phyloP scores from a whole-genome alignment of 75 land plant species.

The Sequoiadendron giganteum region DNA sequence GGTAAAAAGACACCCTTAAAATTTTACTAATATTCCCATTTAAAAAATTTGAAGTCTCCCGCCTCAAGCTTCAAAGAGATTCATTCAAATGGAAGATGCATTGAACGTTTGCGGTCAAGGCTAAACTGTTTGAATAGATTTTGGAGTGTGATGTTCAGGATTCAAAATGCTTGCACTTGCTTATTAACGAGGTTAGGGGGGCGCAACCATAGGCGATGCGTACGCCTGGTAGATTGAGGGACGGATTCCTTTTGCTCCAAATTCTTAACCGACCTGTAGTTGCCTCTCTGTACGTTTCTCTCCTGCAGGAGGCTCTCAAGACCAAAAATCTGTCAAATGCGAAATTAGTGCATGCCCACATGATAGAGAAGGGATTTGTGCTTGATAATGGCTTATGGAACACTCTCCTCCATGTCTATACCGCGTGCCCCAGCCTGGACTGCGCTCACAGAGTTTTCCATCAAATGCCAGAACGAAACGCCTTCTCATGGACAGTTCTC shows the following conservation, averaged over 20 bases:
- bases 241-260: background rate
- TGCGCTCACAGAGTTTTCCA: conserved; percentile 42
- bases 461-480: conserved; percentile 45
- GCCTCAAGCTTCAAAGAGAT: no score
- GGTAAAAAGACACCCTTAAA: no score
- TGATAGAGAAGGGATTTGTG: background rate
- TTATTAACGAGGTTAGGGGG: no score
- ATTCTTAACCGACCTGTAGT: background rate
- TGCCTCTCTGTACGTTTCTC: background rate
- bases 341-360: background rate
- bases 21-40: no score
- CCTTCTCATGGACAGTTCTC: conserved; percentile 60
- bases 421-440: conserved; percentile 28
- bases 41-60: no score
- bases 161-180: no score
- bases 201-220: background rate
- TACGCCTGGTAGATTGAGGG: background rate
- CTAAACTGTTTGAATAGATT: no score
- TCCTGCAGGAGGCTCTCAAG: background rate
- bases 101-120: no score
- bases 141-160: no score
- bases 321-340: background rate
- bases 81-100: no score
- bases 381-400: conserved; percentile 24
- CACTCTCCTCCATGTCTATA: conserved; percentile 58